Conservation (phyloP, 2,329 filamentous ascomycete genomes). For the Penicillium sp. region DNA sequence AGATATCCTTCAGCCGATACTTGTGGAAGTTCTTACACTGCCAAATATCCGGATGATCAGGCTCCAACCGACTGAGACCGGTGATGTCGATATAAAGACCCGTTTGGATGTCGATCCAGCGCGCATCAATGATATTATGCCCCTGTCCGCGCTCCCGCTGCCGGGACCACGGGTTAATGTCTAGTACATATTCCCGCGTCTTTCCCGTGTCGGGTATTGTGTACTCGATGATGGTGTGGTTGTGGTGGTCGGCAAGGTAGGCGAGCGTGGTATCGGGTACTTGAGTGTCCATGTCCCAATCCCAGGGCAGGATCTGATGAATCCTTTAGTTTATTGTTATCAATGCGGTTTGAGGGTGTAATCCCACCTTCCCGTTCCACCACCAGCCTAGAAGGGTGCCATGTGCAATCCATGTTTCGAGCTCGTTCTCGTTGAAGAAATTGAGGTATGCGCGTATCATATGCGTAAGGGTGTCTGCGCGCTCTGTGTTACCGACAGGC, state of each 20-base stretch:
- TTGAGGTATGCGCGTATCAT: slow-evolving; percentile 70
- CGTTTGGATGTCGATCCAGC: slow-evolving; percentile 72
- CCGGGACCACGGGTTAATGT: slow-evolving; percentile 67
- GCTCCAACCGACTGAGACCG: slow-evolving; percentile 63
- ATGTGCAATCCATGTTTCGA: slow-evolving; percentile 84
- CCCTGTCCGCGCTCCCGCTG: slow-evolving; percentile 61
- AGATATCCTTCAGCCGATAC: slow-evolving; percentile 66
- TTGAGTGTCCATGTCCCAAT: slow-evolving; percentile 79
- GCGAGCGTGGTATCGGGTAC: slow-evolving; percentile 62
- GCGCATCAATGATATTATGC: slow-evolving; percentile 73
- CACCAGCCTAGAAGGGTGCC: slow-evolving; percentile 82
- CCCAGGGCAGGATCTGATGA: slow-evolving; percentile 67
- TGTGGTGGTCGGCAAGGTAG: slow-evolving; percentile 61
- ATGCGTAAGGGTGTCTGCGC: slow-evolving; percentile 60
- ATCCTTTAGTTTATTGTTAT: not conserved
- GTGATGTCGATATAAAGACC: slow-evolving; percentile 83
- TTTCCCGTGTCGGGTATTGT: slow-evolving; percentile 39
- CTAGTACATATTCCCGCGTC: slow-evolving; percentile 60
- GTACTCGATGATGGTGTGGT: slow-evolving; percentile 58
- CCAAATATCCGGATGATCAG: slow-evolving; percentile 60
- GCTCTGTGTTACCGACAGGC: slow-evolving; percentile 60
- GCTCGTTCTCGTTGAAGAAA: slow-evolving; percentile 57
- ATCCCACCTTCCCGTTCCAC: slow-evolving; percentile 66
- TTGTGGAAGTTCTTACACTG: slow-evolving; percentile 75
- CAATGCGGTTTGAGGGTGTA: not conserved